Base-by-base conservation (phyloP, 192 early-diverging fungal genomes). In the Oehlia diaphana region DNA sequence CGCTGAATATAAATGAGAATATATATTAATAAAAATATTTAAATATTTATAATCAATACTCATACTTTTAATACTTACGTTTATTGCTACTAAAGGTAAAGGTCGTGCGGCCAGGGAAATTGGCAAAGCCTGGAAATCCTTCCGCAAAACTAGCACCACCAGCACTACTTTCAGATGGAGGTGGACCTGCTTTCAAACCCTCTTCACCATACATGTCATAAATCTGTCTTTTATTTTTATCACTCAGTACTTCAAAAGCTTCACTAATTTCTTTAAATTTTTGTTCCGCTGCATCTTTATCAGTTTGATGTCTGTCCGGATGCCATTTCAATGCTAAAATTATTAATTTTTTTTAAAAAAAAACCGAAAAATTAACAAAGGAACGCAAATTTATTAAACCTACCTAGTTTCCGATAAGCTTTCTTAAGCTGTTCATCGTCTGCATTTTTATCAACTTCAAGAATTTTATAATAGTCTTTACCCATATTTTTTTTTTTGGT, bases 211-310 rank as follows among this genome's bases (percentile, higher is more conserved):
- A 99, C 79, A 93, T 92, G 82, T 99, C 98, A 90, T 96, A 99
- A 50, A 97, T 91, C 53, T 95, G 89, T 33, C 96, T 90, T 89
- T 98, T 99, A 72, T 98, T 88, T 79, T 92, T 88, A 86, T 99
- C 97, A 62, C 94, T 95, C 1, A 99, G 88, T 23, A 95, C 92
- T 83, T 99, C 98, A 82, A 95, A 99, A 7, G 98, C 97, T 87
- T 98, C 96, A 58, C 95, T 95, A 61, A 99, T 94, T 44, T 99
- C 97, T 84, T 99, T 97, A 87, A 99, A 99, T 81, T 92, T 95
- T 75, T 89, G 86, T 72, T 95, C 90, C 28, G 95, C 93, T 66
- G 91, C 89, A 73, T 93, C 89, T 44, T 85, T 87, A 8, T 66
- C 39, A 31, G 10, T n/a, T 66, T 65, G 33, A 80, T 93, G 93